Evolutionary conservation across 2,329 filamentous ascomycete species (phyloP).

Genomic region (Samsoniella hepiali): DNA sequence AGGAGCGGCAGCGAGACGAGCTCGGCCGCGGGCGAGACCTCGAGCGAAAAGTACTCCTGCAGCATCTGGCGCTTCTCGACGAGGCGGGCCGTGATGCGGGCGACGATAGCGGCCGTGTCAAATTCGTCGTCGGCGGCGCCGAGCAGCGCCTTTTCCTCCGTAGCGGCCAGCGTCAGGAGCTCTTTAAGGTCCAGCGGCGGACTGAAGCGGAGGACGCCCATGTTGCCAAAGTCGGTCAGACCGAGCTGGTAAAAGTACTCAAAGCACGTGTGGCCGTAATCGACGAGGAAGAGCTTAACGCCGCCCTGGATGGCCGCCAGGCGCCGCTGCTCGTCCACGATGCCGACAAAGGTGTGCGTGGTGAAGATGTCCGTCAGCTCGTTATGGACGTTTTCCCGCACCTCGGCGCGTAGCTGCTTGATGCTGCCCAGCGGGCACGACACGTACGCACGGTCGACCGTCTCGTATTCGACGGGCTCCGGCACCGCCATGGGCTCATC

Average conservation of each 20-base stretch:
- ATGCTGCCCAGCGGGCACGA: constrained; percentile 77
- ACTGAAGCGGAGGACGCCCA: constrained; percentile 76
- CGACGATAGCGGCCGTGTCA: constrained; percentile 63
- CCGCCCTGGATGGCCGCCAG: constrained; percentile 92
- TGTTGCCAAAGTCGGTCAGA: constrained; percentile 93
- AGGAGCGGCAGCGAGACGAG: constrained; percentile 78
- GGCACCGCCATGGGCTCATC: constrained; percentile 36
- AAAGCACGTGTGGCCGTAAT: constrained; percentile 82
- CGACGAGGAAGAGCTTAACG: constrained; percentile 85
- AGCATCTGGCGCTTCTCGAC: constrained; percentile 81
- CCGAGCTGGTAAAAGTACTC: constrained; percentile 97
- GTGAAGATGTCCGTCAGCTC: constrained; percentile 84
- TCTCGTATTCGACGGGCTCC: constrained; percentile 67
- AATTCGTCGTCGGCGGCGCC: constrained; percentile 44
- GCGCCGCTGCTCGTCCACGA: constrained; percentile 82
- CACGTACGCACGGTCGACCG: constrained; percentile 64
- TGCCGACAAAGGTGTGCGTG: constrained; percentile 85
- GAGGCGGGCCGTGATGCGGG: constrained; percentile 64
- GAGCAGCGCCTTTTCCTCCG: constrained; percentile 58
- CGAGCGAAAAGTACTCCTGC: constrained; percentile 84
- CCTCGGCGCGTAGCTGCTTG: constrained; percentile 75
- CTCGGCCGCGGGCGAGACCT: constrained; percentile 74
- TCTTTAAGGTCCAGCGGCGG: constrained; percentile 69
- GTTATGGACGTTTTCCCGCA: constrained; percentile 78
- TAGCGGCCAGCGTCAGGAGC: constrained; percentile 69